Percentiles rank a stretch among this genome's conserved stretches.
Conservation (phyloP, 768 basidiomycete species). For the Boletus huronensis region DNA sequence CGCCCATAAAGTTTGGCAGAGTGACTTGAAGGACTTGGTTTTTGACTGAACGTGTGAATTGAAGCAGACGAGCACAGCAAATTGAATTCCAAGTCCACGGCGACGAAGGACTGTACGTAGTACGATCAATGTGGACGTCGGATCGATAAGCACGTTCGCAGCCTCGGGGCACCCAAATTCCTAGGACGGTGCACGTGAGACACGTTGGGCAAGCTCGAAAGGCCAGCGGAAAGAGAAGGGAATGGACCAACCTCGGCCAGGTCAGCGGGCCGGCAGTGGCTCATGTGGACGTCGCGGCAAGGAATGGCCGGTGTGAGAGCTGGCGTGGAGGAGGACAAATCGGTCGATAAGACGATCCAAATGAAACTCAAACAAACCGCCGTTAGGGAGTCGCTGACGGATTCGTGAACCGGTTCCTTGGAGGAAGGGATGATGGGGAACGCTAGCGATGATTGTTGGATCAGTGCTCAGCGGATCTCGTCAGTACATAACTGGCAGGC, state of each 20-base stretch:
- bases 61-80: conserved; percentile 9
- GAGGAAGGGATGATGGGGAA: conserved; percentile 4
- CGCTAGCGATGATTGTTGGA: conserved; percentile 5
- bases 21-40: background rate
- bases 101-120: background rate
- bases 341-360: conserved; percentile 27
- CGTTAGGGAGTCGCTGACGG: conserved; percentile 24
- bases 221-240: background rate
- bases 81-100: conserved; percentile 15
- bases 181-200: background rate
- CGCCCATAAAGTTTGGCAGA: background rate
- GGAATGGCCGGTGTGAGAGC: conserved; percentile 29
- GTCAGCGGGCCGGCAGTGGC: background rate
- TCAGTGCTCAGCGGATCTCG: conserved; percentile 14
- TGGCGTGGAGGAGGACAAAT: background rate
- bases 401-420: conserved; percentile 19
- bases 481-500: conserved; percentile 4
- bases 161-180: background rate
- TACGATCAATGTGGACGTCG: background rate
- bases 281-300: conserved; percentile 18
- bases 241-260: background rate
- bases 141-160: too few relatives aligned
- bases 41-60: conserved; percentile 14
- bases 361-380: conserved; percentile 31
- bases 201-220: background rate